These are phyloP conservation scores for Phytophthora litchii DNA, from an alignment of 352 stramenopile genomes.

Conservation along the genomic window DNA sequence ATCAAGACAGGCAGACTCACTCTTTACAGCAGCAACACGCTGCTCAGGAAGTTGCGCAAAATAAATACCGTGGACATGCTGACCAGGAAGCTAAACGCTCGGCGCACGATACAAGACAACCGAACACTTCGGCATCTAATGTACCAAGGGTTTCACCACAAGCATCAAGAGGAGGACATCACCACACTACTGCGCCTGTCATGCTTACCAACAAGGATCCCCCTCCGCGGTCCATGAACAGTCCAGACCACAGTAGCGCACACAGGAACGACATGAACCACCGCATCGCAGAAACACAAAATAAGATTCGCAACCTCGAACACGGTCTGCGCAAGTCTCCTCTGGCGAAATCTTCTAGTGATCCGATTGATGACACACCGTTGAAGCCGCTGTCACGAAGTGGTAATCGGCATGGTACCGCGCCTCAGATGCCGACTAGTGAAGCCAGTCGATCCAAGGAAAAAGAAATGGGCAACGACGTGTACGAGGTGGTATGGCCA, in stretches of 20 bases:
- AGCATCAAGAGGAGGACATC: slow-evolving; percentile 22
- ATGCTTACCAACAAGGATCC: slow-evolving; percentile 33
- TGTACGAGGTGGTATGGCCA: slow-evolving; percentile 79
- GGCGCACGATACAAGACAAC: slow-evolving; percentile 36
- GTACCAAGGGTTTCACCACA: slow-evolving; percentile 23
- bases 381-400: slow-evolving; percentile 53
- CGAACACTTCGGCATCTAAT: slow-evolving; percentile 15
- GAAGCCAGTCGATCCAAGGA: slow-evolving; percentile 27
- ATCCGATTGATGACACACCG: slow-evolving; percentile 43
- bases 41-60: slow-evolving; percentile 23
- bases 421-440: slow-evolving; percentile 19
- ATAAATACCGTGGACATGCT: slow-evolving; percentile 31
- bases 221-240: slow-evolving; percentile 23
- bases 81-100: slow-evolving; percentile 51
- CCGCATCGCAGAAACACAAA: slow-evolving; percentile 33
- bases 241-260: slow-evolving; percentile 22
- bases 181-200: slow-evolving; percentile 19
- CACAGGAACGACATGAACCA: slow-evolving; percentile 37
- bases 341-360: slow-evolving; percentile 43
- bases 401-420: slow-evolving; percentile 29
- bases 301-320: slow-evolving; percentile 55
- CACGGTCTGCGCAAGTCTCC: slow-evolving; percentile 46
- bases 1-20: slow-evolving; percentile 32
- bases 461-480: slow-evolving; percentile 44
- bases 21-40: slow-evolving; percentile 26